Evolutionary conservation across 805 yeast genomes (phyloP).

Genomic region (Starmera dryadoides): DNA sequence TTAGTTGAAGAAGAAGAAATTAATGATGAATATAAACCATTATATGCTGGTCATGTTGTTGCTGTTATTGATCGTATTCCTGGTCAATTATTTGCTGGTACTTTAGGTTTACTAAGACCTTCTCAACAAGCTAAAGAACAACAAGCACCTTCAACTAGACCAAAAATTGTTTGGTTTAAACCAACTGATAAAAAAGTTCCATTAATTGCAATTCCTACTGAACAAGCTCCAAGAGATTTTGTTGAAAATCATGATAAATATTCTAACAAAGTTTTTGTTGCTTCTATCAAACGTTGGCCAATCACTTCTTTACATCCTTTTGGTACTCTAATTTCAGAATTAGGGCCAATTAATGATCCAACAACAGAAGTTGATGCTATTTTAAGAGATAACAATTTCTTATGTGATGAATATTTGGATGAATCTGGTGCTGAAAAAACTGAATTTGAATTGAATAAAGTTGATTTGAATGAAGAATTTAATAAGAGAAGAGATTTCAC

Average conservation of each 20-base stretch:
- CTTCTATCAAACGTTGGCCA: constrained; percentile 98
- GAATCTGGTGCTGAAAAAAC: constrained; percentile 14
- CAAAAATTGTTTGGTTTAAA: constrained; percentile 98
- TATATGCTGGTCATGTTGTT: constrained; percentile 97
- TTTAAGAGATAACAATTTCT: constrained; percentile 77
- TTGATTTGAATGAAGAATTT: constrained; percentile 19
- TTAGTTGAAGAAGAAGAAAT: constrained; percentile 94
- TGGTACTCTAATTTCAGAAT: constrained; percentile 82
- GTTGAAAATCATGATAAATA: constrained; percentile 87
- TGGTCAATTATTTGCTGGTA: constrained; percentile 92
- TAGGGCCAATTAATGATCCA: constrained; percentile 75
- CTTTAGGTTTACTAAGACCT: constrained; percentile 88
- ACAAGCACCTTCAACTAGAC: constrained; percentile 37
- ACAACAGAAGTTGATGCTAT: constrained; percentile 82
- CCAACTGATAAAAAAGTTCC: constrained; percentile 98
- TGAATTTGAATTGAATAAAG: constrained; percentile 25
- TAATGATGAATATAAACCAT: constrained; percentile 84
- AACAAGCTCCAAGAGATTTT: constrained; percentile 94
- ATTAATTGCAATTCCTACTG: constrained; percentile 95
- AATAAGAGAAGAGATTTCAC: constrained; percentile 43
- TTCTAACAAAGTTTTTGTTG: constrained; percentile 78
- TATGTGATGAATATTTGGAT: constrained; percentile 74
- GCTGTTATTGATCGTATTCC: constrained; percentile 97
- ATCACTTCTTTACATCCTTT: constrained; percentile 97
- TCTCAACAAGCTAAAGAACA: constrained; percentile 85